Conservation (phyloP, 148 eudicot genomes). For the Camellia japonica region DNA sequence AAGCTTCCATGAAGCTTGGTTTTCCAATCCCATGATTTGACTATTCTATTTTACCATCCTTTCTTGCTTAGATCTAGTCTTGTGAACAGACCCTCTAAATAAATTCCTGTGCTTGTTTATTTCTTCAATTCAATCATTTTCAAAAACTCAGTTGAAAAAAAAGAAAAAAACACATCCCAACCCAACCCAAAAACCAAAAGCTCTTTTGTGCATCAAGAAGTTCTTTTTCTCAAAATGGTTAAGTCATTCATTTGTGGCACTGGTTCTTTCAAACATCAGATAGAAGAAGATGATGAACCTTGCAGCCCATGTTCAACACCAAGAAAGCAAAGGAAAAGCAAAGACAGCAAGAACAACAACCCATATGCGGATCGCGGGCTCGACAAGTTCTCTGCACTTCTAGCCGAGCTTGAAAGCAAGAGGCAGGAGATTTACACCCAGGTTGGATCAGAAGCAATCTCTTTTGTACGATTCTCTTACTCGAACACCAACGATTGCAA, state of each 20-base stretch:
- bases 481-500: conserved; percentile 27
- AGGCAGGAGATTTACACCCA: conserved; percentile 50
- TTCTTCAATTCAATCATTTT: too few relatives aligned
- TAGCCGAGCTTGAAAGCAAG: conserved; percentile 56
- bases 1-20: too few relatives aligned
- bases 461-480: conserved; percentile 41
- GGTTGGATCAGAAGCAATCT: conserved; percentile 38
- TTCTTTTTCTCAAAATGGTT: conserved; percentile 12
- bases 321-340: conserved; percentile 24
- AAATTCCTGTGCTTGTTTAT: too few relatives aligned
- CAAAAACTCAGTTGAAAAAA: too few relatives aligned
- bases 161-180: too few relatives aligned
- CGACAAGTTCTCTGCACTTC: conserved; percentile 47
- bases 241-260: conserved; percentile 32
- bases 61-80: too few relatives aligned
- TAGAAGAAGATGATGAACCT: conserved; percentile 17
- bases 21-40: too few relatives aligned
- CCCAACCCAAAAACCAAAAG: too few relatives aligned
- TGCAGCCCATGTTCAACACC: conserved; percentile 20
- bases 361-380: conserved; percentile 47
- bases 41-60: too few relatives aligned
- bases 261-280: conserved; percentile 20
- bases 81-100: too few relatives aligned
- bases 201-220: too few relatives aligned
- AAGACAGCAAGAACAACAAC: conserved; percentile 31